Base-by-base conservation (phyloP, 164 flowering plant genomes). In the Nymphaea thermarum region DNA sequence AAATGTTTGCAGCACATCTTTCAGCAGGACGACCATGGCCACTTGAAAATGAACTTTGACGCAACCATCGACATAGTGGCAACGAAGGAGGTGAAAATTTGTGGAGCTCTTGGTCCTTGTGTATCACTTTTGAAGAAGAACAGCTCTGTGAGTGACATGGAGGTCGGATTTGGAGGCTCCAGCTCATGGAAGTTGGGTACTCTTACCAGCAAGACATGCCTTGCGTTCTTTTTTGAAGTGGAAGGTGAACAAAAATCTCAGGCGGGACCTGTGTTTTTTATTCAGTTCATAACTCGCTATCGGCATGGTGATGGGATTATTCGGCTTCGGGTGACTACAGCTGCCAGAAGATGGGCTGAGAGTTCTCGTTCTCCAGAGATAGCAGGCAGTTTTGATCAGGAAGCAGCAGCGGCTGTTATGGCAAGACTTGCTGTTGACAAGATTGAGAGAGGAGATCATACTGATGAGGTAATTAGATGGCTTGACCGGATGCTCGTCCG, bases 21-120 rank as follows among this genome's bases (percentile, higher is more conserved):
- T 71, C 69, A 65, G 60, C 81, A 68, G 61, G 95, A 87, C 60
- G 75, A 76, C 15, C 82, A 88, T 55, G 97, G 90, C 65, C 74
- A 79, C 67, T 67, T 86, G 68, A 80, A 83, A 47, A 89, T 89
- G 96, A 82, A 63, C 71, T 89, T 89, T 61, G 90, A 91, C 77
- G 90, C 82, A 63, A 87, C 91, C 6, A 79, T 89, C 6, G 96
- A 91, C 76, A 68, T 94, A 69, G 89, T 91, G 67, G 82, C 91
- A 4, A 81, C 93, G 7, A 82, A 74, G 65, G 98, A 91, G 71
- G 77, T 94, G 10, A 86, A 82, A 76, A 80, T 89, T 10, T 83
- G 89, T 76, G 96, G 98, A 43, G 97, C 95, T 7, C 85, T 91
- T 62, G 97, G 97, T 11, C 96, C 98, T 6, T 88, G 96, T 71